Conservation (phyloP, 2,329 filamentous ascomycete species). For the Aspergillus piperis region DNA sequence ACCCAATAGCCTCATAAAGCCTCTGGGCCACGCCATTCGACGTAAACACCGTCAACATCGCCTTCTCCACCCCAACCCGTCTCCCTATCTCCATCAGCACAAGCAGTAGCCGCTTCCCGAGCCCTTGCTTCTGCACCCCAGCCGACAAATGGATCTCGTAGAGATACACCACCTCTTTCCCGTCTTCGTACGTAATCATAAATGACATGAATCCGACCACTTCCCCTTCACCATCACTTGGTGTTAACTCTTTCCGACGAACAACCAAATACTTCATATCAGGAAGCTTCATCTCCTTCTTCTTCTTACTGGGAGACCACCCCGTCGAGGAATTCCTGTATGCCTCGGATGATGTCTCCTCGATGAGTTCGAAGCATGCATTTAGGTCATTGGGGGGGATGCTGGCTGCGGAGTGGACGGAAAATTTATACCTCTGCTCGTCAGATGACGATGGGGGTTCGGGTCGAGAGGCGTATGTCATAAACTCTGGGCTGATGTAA, state of each 20-base stretch:
- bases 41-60: slow-evolving; percentile 63
- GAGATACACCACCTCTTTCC: slow-evolving; percentile 60
- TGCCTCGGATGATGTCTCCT: slow-evolving; percentile 54
- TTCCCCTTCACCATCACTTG: not conserved
- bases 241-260: slow-evolving; percentile 18
- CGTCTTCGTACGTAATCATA: slow-evolving; percentile 60
- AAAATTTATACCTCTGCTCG: slow-evolving; percentile 21
- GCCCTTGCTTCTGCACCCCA: slow-evolving; percentile 48
- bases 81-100: slow-evolving; percentile 51
- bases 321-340: slow-evolving; percentile 56
- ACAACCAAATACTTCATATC: slow-evolving; percentile 62
- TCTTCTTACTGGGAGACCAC: slow-evolving; percentile 58
- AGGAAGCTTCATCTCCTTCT: slow-evolving; percentile 58
- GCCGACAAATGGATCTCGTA: slow-evolving; percentile 62
- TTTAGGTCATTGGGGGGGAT: slow-evolving; percentile 46
- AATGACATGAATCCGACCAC: slow-evolving; percentile 53
- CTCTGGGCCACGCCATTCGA: slow-evolving; percentile 50
- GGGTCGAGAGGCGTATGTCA: not conserved
- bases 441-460: not conserved
- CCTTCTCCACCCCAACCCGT: slow-evolving; percentile 53
- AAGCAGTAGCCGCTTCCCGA: slow-evolving; percentile 55
- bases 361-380: slow-evolving; percentile 56
- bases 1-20: slow-evolving; percentile 57
- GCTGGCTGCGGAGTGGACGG: slow-evolving; percentile 38
- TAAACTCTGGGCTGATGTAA: slow-evolving; percentile 30